Percentiles rank a stretch among this genome's conserved stretches.
Conservation (phyloP, 352 stramenopile species). For the Thalassiosira pacifica region DNA sequence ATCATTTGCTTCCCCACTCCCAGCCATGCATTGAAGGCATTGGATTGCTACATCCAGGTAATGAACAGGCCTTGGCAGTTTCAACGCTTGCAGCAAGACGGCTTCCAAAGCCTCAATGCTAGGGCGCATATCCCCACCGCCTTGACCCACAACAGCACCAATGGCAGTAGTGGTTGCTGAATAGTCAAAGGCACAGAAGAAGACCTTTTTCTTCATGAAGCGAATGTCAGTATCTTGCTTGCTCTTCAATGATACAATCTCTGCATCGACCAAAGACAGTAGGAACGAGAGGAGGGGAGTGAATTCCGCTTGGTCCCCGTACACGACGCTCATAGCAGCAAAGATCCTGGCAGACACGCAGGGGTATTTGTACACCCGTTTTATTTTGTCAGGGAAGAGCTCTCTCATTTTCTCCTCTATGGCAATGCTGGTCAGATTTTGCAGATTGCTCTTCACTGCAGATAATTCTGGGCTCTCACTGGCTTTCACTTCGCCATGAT, state of each 20-base stretch:
- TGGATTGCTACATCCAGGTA: conserved; percentile 47
- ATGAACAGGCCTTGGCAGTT: conserved; percentile 28
- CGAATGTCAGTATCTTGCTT: conserved; percentile 37
- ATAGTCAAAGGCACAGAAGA: conserved; percentile 63
- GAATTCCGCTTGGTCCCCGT: conserved; percentile 38
- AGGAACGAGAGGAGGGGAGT: conserved; percentile 42
- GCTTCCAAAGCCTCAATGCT: conserved; percentile 48
- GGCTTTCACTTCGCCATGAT: conserved; percentile 13
- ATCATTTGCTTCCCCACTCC: conserved; percentile 21
- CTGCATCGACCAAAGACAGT: conserved; percentile 46
- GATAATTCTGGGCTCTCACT: not conserved
- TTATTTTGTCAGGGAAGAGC: conserved; percentile 45
- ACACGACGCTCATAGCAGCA: conserved; percentile 52
- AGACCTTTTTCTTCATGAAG: conserved; percentile 63
- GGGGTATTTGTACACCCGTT: conserved; percentile 42
- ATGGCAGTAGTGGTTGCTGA: conserved; percentile 56
- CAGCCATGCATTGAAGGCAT: conserved; percentile 51
- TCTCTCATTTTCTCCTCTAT: conserved; percentile 48
- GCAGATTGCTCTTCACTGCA: conserved; percentile 15
- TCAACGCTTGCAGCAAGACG: conserved; percentile 35
- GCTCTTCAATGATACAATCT: conserved; percentile 58
- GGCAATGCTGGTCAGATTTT: conserved; percentile 27
- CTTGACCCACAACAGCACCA: conserved; percentile 40
- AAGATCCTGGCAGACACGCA: conserved; percentile 62
- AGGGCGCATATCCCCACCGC: conserved; percentile 42